Percentiles rank a stretch among this genome's conserved stretches.
phyloP scores from a whole-genome alignment of 331 rosid species.

The Malus hybrid region DNA sequence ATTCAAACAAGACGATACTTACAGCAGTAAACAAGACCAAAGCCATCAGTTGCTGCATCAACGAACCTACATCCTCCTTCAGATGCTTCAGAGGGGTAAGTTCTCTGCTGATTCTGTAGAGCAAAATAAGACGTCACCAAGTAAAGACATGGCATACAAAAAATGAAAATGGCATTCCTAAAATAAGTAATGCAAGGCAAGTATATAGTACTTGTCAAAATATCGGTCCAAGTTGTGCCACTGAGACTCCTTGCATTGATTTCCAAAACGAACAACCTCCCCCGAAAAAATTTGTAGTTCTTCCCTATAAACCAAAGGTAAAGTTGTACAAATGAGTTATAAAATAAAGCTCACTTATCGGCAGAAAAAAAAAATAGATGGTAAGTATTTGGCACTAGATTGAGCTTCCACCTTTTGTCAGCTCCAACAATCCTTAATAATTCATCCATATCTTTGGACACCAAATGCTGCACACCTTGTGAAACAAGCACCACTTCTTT shows the following conservation, averaged over 20 bases:
- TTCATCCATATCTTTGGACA: constrained; percentile 57
- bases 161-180: background rate
- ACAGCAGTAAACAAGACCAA: constrained; percentile 68
- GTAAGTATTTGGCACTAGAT: constrained; percentile 3
- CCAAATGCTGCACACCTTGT: constrained; percentile 54
- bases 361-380: constrained; percentile 13
- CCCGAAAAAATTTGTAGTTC: constrained; percentile 70
- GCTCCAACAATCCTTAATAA: constrained; percentile 54
- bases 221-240: constrained; percentile 90
- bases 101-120: constrained; percentile 52
- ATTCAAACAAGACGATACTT: constrained; percentile 26
- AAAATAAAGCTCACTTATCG: background rate
- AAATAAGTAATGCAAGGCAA: background rate
- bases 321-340: background rate
- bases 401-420: constrained; percentile 57
- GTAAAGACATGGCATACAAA: constrained; percentile 1
- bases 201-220: constrained; percentile 64
- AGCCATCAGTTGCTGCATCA: constrained; percentile 60
- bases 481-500: constrained; percentile 57
- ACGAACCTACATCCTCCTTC: constrained; percentile 46
- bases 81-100: constrained; percentile 46
- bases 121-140: constrained; percentile 14
- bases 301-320: constrained; percentile 37
- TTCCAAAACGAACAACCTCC: constrained; percentile 86
- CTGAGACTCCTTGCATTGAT: constrained; percentile 78